These are phyloP conservation scores for Sphagnum contortum DNA, from an alignment of 225 moss, liverwort and hornwort species.

Conservation along the genomic window DNA sequence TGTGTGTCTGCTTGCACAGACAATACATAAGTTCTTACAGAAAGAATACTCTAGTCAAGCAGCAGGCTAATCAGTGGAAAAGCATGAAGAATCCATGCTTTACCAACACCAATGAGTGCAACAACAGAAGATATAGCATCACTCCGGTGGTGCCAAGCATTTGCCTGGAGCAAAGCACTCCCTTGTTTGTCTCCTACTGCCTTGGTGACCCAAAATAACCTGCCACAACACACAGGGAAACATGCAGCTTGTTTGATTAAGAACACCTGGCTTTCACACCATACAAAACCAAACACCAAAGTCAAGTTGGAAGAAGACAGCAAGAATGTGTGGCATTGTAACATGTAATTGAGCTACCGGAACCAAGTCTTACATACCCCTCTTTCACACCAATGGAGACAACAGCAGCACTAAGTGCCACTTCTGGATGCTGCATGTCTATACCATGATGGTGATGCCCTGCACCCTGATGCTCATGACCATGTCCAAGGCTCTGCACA, in stretches of 20 bases:
- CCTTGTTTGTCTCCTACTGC: slow-evolving; percentile 62
- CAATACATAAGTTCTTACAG: no score
- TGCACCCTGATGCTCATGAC: slow-evolving; percentile 28
- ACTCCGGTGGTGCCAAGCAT: slow-evolving; percentile 99
- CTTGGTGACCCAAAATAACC: slow-evolving; percentile 77
- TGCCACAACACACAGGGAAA: slow-evolving; percentile 15
- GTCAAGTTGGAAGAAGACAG: no score
- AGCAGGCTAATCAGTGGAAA: no score
- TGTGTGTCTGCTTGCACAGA: no score
- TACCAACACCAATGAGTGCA: slow-evolving; percentile 88
- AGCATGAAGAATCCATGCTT: background rate
- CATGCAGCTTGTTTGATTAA: background rate
- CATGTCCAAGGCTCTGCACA: slow-evolving; percentile 32
- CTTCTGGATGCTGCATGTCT: slow-evolving; percentile 88
- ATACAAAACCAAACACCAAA: no score
- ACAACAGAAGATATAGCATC: slow-evolving; percentile 92
- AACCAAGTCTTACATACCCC: slow-evolving; percentile 29
- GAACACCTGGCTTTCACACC: background rate
- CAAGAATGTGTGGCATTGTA: background rate
- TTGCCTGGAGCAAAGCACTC: slow-evolving; percentile 88
- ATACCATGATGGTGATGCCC: slow-evolving; percentile 72
- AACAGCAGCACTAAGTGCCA: slow-evolving; percentile 85
- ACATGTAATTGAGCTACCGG: background rate
- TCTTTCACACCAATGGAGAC: slow-evolving; percentile 90
- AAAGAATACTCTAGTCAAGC: no score